Base-by-base conservation (phyloP, 2,329 filamentous ascomycete genomes). In the Aspergillus cejpii region DNA sequence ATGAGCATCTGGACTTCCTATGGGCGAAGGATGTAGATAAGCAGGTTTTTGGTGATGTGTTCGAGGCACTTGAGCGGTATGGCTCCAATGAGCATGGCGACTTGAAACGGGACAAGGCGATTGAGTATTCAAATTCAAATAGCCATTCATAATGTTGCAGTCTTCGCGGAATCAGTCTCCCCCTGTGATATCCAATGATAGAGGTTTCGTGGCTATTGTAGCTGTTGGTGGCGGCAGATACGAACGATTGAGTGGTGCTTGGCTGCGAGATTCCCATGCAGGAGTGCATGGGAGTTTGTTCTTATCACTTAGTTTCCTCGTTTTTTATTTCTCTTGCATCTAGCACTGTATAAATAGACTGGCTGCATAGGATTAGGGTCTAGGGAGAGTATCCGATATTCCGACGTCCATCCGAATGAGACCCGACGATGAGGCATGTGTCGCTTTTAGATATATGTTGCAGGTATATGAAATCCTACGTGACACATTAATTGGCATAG, bases 1-100 rank as follows among this genome's bases (percentile, higher is more conserved):
- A 95, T 65, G 92, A 98, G 66, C 92, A 98, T 66, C 79, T 98
- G 19, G 92, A 98, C 65, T 95, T 98, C 58, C 74, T 98, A 1
- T 98, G 92, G 92, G 92, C 87, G 0, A 75, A 80, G 28, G 89
- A 96, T 58, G 86, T 94, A 5, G 79, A 94, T 54, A 73, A 76
- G 1, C 80, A 89, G 41, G 91, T 97, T 2, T 96, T 96, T 60
- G 86, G 83, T 12, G 87, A 94, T 62, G 88, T 98, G 1, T 90
- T 95, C 52, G 84, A 94, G 56, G 90, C 92, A 0, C 73, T 98
- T 7, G 81, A 94, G 48, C 83, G 76, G 55, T 87, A 77, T 40
- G 54, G 60, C 37, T 28, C 43, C 34, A 37, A 28, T 26, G 45
- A 34, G n/a, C 26, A 34, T 20, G 11, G 31, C 15, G 11, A 12